phyloP scores from a whole-genome alignment of 2,329 filamentous ascomycete species.

The Microsporum ferrugineum region DNA sequence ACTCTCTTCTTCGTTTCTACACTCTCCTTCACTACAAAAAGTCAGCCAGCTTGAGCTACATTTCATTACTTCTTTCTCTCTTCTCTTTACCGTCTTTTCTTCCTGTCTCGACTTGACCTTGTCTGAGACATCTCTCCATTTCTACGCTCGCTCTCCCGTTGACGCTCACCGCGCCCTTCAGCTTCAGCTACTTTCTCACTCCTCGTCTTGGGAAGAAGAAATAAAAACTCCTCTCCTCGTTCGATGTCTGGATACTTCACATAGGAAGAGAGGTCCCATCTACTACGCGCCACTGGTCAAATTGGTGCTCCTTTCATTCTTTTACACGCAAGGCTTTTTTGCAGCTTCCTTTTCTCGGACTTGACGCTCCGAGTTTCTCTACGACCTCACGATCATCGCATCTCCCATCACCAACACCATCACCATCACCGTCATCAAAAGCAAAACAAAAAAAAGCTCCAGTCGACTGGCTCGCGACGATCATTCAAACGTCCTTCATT shows the following conservation, averaged over 20 bases:
- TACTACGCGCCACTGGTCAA: conserved; percentile 2
- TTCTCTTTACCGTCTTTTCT: not conserved
- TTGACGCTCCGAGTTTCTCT: conserved; percentile 17
- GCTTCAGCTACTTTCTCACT: not conserved
- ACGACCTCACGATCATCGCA: conserved; percentile 15
- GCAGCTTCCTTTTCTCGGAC: conserved; percentile 8
- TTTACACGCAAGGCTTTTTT: conserved; percentile 5
- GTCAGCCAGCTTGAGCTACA: not conserved
- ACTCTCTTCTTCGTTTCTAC: not conserved
- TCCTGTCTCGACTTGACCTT: not conserved
- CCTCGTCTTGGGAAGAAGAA: not conserved
- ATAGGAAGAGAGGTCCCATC: not conserved
- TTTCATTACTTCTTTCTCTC: not conserved
- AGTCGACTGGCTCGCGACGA: conserved; percentile 16
- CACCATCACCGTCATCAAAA: not conserved
- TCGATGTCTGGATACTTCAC: conserved; percentile 7
- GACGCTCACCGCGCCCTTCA: not conserved
- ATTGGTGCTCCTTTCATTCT: conserved; percentile 2
- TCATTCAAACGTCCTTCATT: conserved; percentile 6
- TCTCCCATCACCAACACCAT: not conserved
- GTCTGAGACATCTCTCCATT: conserved; percentile 1
- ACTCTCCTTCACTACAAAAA: not conserved
- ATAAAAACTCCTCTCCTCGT: not conserved
- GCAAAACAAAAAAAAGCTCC: not conserved
- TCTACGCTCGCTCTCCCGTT: not conserved